Percentiles rank a stretch among this genome's conserved stretches.
Conservation (phyloP, 176 grass and related monocot species). For the Musa acuminata region DNA sequence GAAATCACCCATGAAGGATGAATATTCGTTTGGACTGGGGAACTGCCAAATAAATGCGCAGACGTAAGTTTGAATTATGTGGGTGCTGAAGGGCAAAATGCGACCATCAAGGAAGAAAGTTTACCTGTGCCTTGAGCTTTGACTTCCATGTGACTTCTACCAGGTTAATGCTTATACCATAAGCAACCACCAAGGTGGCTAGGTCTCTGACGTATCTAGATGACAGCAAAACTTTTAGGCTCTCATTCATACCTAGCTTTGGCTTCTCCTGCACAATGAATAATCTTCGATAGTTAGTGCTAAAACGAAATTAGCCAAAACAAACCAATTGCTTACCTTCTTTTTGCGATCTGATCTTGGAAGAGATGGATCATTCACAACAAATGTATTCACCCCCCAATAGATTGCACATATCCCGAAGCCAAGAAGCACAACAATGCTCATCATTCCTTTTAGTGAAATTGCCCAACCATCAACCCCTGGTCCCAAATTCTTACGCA, state of each 20-base stretch:
- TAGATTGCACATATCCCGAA: conserved; percentile 56
- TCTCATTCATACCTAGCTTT: conserved; percentile 77
- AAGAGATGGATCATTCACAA: conserved; percentile 66
- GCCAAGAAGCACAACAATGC: conserved; percentile 75
- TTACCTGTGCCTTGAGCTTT: conserved; percentile 94
- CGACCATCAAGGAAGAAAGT: not conserved
- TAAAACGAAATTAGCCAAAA: conserved; percentile 9
- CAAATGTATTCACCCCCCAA: conserved; percentile 70
- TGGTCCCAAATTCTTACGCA: conserved; percentile 71
- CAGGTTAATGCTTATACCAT: conserved; percentile 84
- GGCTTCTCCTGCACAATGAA: conserved; percentile 51
- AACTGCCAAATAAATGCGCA: conserved; percentile 40
- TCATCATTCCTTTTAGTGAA: conserved; percentile 93
- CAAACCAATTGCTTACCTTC: conserved; percentile 20
- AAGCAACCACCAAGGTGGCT: conserved; percentile 82
- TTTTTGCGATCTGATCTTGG: conserved; percentile 64
- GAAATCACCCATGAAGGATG: conserved; percentile 91
- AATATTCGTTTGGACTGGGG: conserved; percentile 79
- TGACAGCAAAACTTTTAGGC: conserved; percentile 61
- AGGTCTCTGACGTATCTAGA: conserved; percentile 77
- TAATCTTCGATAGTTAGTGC: not conserved
- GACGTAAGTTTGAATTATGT: not conserved
- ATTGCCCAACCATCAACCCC: conserved; percentile 81
- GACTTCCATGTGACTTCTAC: conserved; percentile 96
- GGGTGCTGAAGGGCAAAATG: not conserved